These are phyloP conservation scores for Helicostylum pulchrum DNA, from an alignment of 192 early-diverging fungal genomes.

Conservation along the genomic window DNA sequence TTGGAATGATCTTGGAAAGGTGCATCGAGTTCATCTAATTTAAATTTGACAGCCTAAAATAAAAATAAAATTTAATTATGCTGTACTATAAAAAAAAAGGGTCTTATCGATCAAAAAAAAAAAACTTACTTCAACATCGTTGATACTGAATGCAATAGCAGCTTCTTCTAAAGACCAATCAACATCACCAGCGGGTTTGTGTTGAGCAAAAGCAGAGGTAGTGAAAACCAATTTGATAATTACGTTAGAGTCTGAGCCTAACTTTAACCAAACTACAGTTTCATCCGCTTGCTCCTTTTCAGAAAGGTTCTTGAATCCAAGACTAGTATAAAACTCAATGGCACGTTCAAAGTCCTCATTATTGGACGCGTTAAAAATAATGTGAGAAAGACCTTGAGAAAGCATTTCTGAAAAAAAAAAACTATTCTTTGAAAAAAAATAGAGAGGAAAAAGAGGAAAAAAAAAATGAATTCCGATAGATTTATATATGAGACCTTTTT, in stretches of 20 bases:
- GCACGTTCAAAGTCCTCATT: not conserved
- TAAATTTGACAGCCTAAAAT: constrained; percentile 36
- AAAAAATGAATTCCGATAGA: too few relatives aligned
- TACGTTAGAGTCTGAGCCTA: constrained; percentile 9
- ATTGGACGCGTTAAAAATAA: not conserved
- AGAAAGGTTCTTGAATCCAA: constrained; percentile 1
- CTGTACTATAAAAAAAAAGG: not conserved
- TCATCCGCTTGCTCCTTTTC: constrained; percentile 1
- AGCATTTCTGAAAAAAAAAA: constrained; percentile 3
- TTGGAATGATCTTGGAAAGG: constrained; percentile 32
- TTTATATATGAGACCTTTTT: too few relatives aligned
- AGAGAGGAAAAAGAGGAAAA: too few relatives aligned
- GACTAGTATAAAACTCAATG: not conserved
- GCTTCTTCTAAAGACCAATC: constrained; percentile 20
- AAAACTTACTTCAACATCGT: constrained; percentile 20
- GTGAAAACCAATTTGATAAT: constrained; percentile 8
- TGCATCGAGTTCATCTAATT: constrained; percentile 33
- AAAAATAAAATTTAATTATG: not conserved
- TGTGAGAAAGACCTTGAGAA: constrained; percentile 15
- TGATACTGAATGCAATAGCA: constrained; percentile 7
- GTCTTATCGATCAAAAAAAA: not conserved
- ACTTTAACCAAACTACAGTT: constrained; percentile 6
- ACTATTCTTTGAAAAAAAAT: too few relatives aligned
- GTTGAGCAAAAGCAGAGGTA: not conserved
- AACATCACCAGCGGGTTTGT: not conserved